Evolutionary conservation across 305 asterid genomes (phyloP).

Genomic region (Fraxinus xanthoxyloides): DNA sequence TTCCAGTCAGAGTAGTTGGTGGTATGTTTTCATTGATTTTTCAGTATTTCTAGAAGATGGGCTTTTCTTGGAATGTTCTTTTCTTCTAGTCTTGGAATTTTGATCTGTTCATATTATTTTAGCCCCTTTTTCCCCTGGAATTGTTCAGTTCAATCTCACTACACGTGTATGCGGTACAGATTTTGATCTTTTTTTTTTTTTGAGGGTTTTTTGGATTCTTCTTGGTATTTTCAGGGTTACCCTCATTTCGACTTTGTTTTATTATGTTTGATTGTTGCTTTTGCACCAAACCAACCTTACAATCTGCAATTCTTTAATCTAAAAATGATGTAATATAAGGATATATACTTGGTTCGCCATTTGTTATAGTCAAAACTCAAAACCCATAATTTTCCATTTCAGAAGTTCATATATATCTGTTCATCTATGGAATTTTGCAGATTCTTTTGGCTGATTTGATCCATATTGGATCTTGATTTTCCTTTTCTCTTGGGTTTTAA

Average conservation of each 20-base stretch:
- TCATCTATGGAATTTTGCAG: slow-evolving; percentile 24
- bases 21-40: slow-evolving; percentile 31
- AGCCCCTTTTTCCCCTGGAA: neutral
- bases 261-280: slow-evolving; percentile 32
- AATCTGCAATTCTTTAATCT: slow-evolving; percentile 23
- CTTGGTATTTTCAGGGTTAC: slow-evolving; percentile 23
- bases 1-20: slow-evolving; percentile 23
- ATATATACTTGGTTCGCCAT: slow-evolving; percentile 22
- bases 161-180: neutral
- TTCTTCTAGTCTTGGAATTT: slow-evolving; percentile 29
- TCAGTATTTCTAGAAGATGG: slow-evolving; percentile 25
- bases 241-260: slow-evolving; percentile 22
- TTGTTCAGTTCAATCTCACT: neutral
- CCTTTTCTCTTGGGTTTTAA: neutral
- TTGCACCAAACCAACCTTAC: slow-evolving; percentile 35
- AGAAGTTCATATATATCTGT: slow-evolving; percentile 18
- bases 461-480: neutral
- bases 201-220: slow-evolving; percentile 9
- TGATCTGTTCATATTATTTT: slow-evolving; percentile 20
- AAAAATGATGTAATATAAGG: slow-evolving; percentile 16
- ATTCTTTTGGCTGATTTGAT: slow-evolving; percentile 9
- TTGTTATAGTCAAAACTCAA: slow-evolving; percentile 31
- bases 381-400: slow-evolving; percentile 21
- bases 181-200: slow-evolving; percentile 15
- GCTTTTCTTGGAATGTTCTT: slow-evolving; percentile 24